Base-by-base conservation (phyloP, 2,329 filamentous ascomycete genomes). In the Clonostachys rosea region DNA sequence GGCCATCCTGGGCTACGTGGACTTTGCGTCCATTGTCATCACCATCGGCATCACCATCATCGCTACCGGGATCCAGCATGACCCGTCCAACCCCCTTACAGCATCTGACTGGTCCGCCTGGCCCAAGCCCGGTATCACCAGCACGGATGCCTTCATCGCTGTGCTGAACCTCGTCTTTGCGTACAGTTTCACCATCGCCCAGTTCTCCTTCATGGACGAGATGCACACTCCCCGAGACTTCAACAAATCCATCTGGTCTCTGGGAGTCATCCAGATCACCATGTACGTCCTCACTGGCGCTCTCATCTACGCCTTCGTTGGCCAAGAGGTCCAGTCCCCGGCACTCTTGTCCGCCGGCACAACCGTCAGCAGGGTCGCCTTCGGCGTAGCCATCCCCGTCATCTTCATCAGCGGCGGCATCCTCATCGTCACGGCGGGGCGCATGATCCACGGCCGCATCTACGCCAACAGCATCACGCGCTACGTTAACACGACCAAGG, bases 371-470 rank as follows among this genome's bases (percentile, higher is more conserved):
- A 84, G 84, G 55, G 65, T 87, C 5, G 81, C 82, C 5, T 87
- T 83, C 54, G 83, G 81, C 24, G 66, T 87, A 47, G 84, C 83
- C 0, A 67, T 84, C 0, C 84, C 84, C 0, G 86, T 84, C 17
- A 87, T 88, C 53, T 73, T 87, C 52, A 79, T 88, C 49, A 82
- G 83, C 0, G 85, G 84, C 45, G 81, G 84, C 17, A 83, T 87
- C 57, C 81, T 85, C 58, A 68, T 66, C 5, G 65, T 64, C 8
- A 65, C 68, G 0, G 60, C 62, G 9, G 59, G 60, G 2, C 65
- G 67, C 9, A 66, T 67, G 51, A 59, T 71, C 48, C 66, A 69
- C 47, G 66, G 61, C 2, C 62, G 57, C 13, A 45, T 54, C 30
- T 52, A 58, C n/a, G 46, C 49, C 16, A 50, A 56, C 17, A 50